phyloP scores from a whole-genome alignment of 257 asterid genomes.

The Nemophila menziesii region DNA sequence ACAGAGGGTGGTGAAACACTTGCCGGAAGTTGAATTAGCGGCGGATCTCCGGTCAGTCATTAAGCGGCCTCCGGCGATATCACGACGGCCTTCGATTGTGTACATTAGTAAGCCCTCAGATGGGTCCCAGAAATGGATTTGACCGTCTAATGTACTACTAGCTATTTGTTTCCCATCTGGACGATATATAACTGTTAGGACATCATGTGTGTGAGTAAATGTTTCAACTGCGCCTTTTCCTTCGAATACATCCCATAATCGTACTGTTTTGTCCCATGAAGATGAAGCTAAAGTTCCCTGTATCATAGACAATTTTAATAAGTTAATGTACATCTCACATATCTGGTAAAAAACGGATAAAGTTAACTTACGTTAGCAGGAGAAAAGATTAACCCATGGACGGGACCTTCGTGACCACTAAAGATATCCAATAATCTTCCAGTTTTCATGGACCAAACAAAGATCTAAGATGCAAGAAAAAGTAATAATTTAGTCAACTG shows the following conservation, averaged over 20 bases:
- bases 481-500: conserved; percentile 17
- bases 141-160: conserved; percentile 89
- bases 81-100: conserved; percentile 94
- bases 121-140: conserved; percentile 96
- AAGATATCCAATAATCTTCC: conserved; percentile 86
- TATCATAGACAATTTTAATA: conserved; percentile 13
- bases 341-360: neutral
- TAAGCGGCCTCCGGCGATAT: conserved; percentile 97
- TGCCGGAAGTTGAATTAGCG: conserved; percentile 77
- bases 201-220: conserved; percentile 85
- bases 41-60: conserved; percentile 95
- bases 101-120: conserved; percentile 67
- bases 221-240: conserved; percentile 89
- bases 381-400: conserved; percentile 91
- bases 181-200: conserved; percentile 75
- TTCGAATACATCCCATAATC: conserved; percentile 90
- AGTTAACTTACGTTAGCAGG: conserved; percentile 61
- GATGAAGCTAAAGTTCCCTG: conserved; percentile 90
- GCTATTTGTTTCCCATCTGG: conserved; percentile 98
- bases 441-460: conserved; percentile 98
- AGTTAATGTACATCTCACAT: neutral
- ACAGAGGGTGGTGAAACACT: conserved; percentile 82
- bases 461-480: conserved; percentile 35
- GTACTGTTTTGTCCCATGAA: conserved; percentile 94
- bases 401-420: conserved; percentile 98